Evolutionary conservation across 306 rosid species (phyloP).

Genomic region (Vicia faba): DNA sequence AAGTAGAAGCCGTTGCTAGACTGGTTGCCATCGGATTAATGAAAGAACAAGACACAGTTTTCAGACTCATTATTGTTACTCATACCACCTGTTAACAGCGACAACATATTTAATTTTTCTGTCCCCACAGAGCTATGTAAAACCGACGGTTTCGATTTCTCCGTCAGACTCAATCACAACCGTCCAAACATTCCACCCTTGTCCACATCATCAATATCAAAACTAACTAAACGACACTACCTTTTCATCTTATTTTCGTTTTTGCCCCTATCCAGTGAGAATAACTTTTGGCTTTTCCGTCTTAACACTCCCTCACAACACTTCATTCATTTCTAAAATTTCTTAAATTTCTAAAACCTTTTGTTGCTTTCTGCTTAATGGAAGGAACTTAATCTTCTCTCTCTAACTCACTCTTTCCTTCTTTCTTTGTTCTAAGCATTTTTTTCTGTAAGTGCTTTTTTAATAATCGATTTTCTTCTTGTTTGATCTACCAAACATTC

Average conservation of each 20-base stretch:
- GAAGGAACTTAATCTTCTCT: slow-evolving; percentile 62
- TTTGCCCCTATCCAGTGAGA: slow-evolving; percentile 46
- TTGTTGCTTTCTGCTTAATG: slow-evolving; percentile 84
- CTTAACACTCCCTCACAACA: neutral
- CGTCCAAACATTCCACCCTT: slow-evolving; percentile 36
- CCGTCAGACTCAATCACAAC: slow-evolving; percentile 34
- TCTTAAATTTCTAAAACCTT: slow-evolving; percentile 46
- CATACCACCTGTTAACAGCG: slow-evolving; percentile 47
- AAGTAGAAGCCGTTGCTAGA: slow-evolving; percentile 28
- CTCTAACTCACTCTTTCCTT: slow-evolving; percentile 7
- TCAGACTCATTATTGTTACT: slow-evolving; percentile 30
- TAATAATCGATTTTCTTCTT: slow-evolving; percentile 36
- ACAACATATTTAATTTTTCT: slow-evolving; percentile 45
- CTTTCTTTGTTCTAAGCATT: slow-evolving; percentile 37
- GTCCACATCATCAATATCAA: slow-evolving; percentile 11
- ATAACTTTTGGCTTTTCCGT: slow-evolving; percentile 35
- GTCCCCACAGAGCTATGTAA: slow-evolving; percentile 11
- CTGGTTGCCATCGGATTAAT: slow-evolving; percentile 2
- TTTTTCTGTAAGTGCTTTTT: neutral
- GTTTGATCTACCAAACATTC: slow-evolving; percentile 45
- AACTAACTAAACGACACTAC: slow-evolving; percentile 25
- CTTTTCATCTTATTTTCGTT: slow-evolving; percentile 31
- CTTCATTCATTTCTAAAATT: slow-evolving; percentile 26
- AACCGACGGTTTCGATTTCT: slow-evolving; percentile 37
- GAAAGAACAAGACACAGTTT: neutral